phyloP scores from a whole-genome alignment of 2,329 filamentous ascomycete species.

The Rhinocladiella mackenziei region DNA sequence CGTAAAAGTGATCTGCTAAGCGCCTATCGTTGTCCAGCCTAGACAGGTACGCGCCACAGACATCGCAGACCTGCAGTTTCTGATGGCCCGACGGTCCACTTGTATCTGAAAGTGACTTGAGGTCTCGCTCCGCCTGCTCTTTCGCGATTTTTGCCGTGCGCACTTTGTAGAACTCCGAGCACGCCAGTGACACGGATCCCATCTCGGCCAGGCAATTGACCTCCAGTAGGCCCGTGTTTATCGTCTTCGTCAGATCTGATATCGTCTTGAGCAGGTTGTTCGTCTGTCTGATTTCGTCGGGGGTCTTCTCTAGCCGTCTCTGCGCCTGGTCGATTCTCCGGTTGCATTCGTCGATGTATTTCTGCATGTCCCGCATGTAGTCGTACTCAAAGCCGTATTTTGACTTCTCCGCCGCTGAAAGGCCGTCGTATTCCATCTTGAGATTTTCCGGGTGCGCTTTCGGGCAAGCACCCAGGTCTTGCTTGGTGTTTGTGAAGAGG shows the following conservation, averaged over 20 bases:
- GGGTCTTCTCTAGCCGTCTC: constrained; percentile 79
- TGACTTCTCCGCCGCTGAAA: constrained; percentile 66
- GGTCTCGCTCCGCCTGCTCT: constrained; percentile 76
- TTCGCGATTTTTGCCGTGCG: constrained; percentile 76
- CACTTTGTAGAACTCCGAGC: constrained; percentile 84
- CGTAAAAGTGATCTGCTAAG: constrained; percentile 95
- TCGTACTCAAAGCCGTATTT: constrained; percentile 91
- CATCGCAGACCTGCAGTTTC: constrained; percentile 97
- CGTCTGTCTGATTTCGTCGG: constrained; percentile 94
- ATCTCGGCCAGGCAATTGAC: constrained; percentile 79
- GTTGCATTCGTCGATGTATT: constrained; percentile 96
- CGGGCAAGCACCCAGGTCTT: constrained; percentile 85
- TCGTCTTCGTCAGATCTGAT: constrained; percentile 70
- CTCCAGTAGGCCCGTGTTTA: constrained; percentile 79
- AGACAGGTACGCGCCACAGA: constrained; percentile 91
- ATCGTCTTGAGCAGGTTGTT: constrained; percentile 85
- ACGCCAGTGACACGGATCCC: constrained; percentile 72
- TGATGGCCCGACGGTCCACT: constrained; percentile 91
- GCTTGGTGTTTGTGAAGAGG: constrained; percentile 98
- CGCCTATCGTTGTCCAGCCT: constrained; percentile 90
- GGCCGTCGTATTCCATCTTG: constrained; percentile 80
- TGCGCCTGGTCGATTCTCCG: constrained; percentile 87
- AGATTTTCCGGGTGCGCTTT: constrained; percentile 84
- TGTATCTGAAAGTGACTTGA: constrained; percentile 87
- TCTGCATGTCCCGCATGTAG: constrained; percentile 92